A percentile compares a stretch with the other conserved stretches of the same genome.
Conservation (phyloP, 306 rosid species). For the Comarum palustre region DNA sequence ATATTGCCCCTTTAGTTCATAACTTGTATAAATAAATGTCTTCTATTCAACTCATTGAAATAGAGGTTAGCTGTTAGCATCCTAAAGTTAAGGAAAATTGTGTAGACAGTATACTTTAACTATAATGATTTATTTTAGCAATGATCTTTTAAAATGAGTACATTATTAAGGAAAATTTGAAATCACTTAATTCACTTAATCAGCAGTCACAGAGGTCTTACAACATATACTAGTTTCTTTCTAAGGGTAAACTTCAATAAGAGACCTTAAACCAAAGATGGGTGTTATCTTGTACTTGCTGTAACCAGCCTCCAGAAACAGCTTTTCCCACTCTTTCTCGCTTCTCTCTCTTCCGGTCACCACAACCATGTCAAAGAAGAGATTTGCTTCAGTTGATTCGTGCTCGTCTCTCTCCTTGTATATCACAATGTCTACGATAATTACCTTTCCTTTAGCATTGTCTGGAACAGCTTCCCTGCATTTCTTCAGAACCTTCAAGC, state of each 20-base stretch:
- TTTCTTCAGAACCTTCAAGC: conserved; percentile 44
- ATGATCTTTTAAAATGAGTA: not conserved
- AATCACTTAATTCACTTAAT: no score
- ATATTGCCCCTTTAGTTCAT: not conserved
- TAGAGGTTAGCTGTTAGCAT: not conserved
- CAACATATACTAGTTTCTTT: not conserved
- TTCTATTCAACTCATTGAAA: not conserved
- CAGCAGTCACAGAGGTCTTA: not conserved
- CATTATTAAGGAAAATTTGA: not conserved
- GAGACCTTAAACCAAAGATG: conserved; percentile 43
- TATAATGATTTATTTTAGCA: not conserved
- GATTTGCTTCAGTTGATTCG: conserved; percentile 32
- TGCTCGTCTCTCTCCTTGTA: conserved; percentile 26
- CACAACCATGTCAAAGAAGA: conserved; percentile 37
- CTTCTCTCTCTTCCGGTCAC: conserved; percentile 45
- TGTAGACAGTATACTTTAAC: not conserved
- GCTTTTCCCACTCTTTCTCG: conserved; percentile 49
- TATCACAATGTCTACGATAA: conserved; percentile 51
- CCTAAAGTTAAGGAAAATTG: not conserved
- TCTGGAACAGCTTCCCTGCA: conserved; percentile 45
- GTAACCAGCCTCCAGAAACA: conserved; percentile 50
- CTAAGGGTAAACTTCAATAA: conserved; percentile 54
- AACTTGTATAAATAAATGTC: not conserved
- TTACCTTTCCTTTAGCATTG: conserved; percentile 41
- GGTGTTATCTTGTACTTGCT: conserved; percentile 37